Base-by-base conservation (phyloP, 257 asterid genomes). In the Plectranthus barbatus region DNA sequence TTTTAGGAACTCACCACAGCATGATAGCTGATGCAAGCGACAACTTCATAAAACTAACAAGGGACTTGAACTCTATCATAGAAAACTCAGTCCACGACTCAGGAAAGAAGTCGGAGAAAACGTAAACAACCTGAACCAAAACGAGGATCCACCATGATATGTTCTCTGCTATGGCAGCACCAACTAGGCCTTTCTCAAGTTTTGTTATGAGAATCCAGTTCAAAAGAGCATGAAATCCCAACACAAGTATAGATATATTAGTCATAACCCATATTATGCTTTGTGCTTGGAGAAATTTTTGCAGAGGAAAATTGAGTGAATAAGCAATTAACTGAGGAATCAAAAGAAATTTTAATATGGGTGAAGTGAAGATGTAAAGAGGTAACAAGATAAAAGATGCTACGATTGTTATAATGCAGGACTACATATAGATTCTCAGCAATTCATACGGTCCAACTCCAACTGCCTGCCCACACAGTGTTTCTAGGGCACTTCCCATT, bases 401-500 rank as follows among this genome's bases (percentile, higher is more conserved):
- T 34, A 47, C 63, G 0, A 74, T n/a, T 18, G 86, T 81, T 19
- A 90, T 80, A 7, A 90, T 67, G 76, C 86, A 86, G 31, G 97
- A 90, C 74, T 90, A 95, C 68, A 81, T 29, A 66, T 87, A 81
- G 19, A 90, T 55, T 14, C 97, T 95, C 18, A 90, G 92, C 90
- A 76, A 83, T 2, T 74, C 74, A 11, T 49, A 70, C 48, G 83
- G 83, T 6, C 80, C 92, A 0, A 92, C 95, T 1, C 97, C 97
- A 37, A 83, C 90, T 0, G 97, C 97, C 33, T 90, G 97, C 13
- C 97, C 97, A 26, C 94, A 86, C 0, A 90, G 90, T 1, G 97
- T 90, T 67, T 90, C 97, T 0, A 90, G 84, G 13, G 97, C 95
- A 68, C 97, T 90, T 83, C 94, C 97, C 91, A 90, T 81, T 60